These are phyloP conservation scores for Sporothrix pseudoabietina DNA, from an alignment of 2,329 filamentous ascomycete genomes.

Conservation along the genomic window DNA sequence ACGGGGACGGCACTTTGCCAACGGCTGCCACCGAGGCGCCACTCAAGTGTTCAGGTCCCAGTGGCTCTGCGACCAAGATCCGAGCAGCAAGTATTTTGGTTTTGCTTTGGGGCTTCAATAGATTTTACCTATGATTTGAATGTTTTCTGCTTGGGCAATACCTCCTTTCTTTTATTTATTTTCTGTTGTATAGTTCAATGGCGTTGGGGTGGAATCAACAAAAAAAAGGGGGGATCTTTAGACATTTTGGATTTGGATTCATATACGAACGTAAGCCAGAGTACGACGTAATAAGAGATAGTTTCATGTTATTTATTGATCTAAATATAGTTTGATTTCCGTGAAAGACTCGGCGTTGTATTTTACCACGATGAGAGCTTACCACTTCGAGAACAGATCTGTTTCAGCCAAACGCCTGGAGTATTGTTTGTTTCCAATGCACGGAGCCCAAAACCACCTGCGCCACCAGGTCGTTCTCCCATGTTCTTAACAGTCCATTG, in stretches of 20 bases:
- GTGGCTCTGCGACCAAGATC: neutral
- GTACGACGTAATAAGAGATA: no score
- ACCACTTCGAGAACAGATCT: neutral
- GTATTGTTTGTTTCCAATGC: neutral
- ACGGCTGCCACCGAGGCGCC: neutral
- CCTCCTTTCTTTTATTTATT: neutral
- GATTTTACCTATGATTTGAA: constrained; percentile 12
- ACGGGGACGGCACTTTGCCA: neutral
- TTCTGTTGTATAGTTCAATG: neutral
- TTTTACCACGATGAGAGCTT: neutral
- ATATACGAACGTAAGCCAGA: neutral
- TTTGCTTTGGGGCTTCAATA: constrained; percentile 16
- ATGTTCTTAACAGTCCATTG: neutral
- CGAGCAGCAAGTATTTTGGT: neutral
- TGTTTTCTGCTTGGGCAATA: neutral
- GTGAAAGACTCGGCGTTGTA: neutral
- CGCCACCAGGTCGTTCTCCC: neutral
- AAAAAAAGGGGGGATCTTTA: neutral
- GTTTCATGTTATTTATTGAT: neutral
- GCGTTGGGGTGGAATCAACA: neutral
- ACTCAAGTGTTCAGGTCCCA: neutral
- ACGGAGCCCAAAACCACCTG: constrained; percentile 3
- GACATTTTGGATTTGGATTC: neutral
- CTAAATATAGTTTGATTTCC: neutral
- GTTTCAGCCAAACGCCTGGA: constrained; percentile 1